phyloP scores from a whole-genome alignment of 179 eudicot genomes.

The Carnegiea gigantea region DNA sequence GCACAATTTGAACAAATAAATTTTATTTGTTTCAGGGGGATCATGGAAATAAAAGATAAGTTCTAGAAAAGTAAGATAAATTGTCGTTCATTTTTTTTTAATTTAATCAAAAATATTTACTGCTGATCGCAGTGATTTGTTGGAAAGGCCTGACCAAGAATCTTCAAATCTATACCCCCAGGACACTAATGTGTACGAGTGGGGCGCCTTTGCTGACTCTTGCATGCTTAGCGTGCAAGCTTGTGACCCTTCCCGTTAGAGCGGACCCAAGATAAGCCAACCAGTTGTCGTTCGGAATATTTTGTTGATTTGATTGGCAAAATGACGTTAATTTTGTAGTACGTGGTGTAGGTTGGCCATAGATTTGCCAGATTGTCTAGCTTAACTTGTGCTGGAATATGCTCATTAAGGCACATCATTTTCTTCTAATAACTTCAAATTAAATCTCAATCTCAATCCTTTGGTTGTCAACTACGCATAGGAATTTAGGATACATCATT shows the following conservation, averaged over 20 bases:
- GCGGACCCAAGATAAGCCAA: not conserved
- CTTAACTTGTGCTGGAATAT: not conserved
- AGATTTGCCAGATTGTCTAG: slow-evolving; percentile 1
- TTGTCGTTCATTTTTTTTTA: too few relatives aligned
- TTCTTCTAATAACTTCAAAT: not conserved
- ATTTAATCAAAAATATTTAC: too few relatives aligned
- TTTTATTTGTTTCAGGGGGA: too few relatives aligned
- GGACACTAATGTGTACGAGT: too few relatives aligned
- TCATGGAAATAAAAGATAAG: too few relatives aligned
- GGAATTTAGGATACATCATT: too few relatives aligned
- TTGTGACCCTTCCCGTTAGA: not conserved
- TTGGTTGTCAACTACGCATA: too few relatives aligned
- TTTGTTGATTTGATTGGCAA: not conserved
- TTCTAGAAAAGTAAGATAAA: too few relatives aligned
- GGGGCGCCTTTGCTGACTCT: not conserved
- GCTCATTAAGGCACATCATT: not conserved
- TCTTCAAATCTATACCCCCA: too few relatives aligned
- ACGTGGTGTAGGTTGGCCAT: not conserved
- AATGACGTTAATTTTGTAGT: not conserved
- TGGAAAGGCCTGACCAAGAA: too few relatives aligned
- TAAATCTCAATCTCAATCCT: not conserved
- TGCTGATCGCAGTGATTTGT: too few relatives aligned
- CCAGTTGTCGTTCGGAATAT: not conserved
- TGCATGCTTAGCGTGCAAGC: not conserved
- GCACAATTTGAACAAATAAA: too few relatives aligned